Base-by-base conservation (phyloP, 306 rosid genomes). In the Dicorynia guianensis region DNA sequence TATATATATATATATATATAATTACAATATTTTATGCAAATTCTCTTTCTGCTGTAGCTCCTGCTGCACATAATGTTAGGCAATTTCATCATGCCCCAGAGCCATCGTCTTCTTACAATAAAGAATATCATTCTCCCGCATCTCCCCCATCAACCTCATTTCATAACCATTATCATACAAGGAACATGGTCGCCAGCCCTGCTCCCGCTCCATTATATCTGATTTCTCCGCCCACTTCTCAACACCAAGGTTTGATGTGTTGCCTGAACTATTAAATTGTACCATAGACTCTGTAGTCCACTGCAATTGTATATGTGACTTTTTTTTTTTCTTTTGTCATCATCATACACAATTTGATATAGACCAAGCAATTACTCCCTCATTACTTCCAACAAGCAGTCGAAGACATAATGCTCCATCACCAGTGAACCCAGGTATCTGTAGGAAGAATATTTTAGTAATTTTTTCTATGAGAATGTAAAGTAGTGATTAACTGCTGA, bases 341-440 rank as follows among this genome's bases (percentile, higher is more conserved):
- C 4, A 19, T 18, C 4, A 25, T 20, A 12, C 49, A 63, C 33
- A 11, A n/a, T 62, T 66, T 55, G 49, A 72, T 76, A 14, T 60
- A 89, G 93, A 86, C 75, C 79, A 84, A 44, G 81, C 48, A 44
- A 69, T 82, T 78, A 79, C 92, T 66, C 88, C 97, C 11, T 65
- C 62, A 19, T 68, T 78, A 44, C 63, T 50, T 46, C 81, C 78
- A 71, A 44, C 60, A 53, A 72, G 60, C 33, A 68, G 81, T 40
- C 56, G 12, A 75, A 63, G 62, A 52, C 86, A 80, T 64, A 14
- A 69, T 87, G 75, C 82, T 62, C 65, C 83, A 67, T 79, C 87
- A 56, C 89, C 97, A 58, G 11, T 38, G 72, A 78, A 39, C 25
- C 80, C 76, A 79, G 91, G 96, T 88, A 66, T 52, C 14, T 60